phyloP scores from a whole-genome alignment of 1,284 basidiomycete species.

The Mixia osmundae region DNA sequence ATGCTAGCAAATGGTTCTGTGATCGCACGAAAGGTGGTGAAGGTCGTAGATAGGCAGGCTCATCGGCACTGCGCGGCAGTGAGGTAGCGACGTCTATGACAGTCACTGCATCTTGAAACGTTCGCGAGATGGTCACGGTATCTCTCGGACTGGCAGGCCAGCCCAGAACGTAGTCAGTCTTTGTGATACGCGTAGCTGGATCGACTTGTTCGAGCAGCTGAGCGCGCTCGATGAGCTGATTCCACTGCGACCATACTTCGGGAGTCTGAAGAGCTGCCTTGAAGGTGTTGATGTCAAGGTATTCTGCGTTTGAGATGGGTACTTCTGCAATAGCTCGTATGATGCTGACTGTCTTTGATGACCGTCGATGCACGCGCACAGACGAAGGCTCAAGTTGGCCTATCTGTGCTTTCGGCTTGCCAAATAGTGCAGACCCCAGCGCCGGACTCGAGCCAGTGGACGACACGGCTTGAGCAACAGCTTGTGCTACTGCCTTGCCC shows the following conservation, averaged over 20 bases:
- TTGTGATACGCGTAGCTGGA: slow-evolving; percentile 55
- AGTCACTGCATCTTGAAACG: slow-evolving; percentile 31
- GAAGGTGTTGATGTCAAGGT: slow-evolving; percentile 49
- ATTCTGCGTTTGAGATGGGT: slow-evolving; percentile 34
- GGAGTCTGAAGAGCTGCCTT: slow-evolving; percentile 59
- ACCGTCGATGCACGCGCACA: slow-evolving; percentile 26
- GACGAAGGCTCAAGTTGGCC: no score
- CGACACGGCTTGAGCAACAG: no score
- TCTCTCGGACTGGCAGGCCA: slow-evolving; percentile 81
- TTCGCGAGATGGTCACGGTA: slow-evolving; percentile 71
- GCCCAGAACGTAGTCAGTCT: slow-evolving; percentile 73
- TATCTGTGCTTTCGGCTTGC: no score
- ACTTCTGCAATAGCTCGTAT: slow-evolving; percentile 64
- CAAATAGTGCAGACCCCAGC: no score
- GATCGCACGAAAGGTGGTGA: slow-evolving; percentile 88
- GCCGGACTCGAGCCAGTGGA: no score
- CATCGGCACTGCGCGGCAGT: slow-evolving; percentile 69
- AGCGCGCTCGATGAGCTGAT: slow-evolving; percentile 68
- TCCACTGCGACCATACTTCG: slow-evolving; percentile 71
- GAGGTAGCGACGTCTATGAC: slow-evolving; percentile 85
- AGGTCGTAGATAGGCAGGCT: slow-evolving; percentile 77
- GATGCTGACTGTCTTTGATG: slow-evolving; percentile 38
- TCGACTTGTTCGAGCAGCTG: slow-evolving; percentile 68
- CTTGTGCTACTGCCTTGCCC: slow-evolving; percentile 20
- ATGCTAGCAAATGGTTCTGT: slow-evolving; percentile 64